Conservation (phyloP, 805 yeast genomes). For the Hanseniaspora singularis region DNA sequence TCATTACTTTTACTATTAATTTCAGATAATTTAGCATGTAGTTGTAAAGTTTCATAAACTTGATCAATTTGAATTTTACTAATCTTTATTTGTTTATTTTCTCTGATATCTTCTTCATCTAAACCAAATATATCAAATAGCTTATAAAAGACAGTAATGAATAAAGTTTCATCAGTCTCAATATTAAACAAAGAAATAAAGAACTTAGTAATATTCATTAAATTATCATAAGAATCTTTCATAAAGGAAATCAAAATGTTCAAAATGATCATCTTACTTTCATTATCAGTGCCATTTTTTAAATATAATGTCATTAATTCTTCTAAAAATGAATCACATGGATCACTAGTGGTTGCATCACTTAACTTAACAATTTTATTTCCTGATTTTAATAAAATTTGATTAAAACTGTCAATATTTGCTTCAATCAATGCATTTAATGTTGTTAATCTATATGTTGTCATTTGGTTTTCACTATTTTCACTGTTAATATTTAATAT, state of each 20-base stretch:
- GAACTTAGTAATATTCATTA: conserved; percentile 6
- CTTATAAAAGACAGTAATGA: conserved; percentile 10
- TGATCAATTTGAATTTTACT: conserved; percentile 10
- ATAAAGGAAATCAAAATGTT: conserved; percentile 3
- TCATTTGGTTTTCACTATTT: conserved; percentile 19
- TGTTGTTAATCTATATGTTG: conserved; percentile 2
- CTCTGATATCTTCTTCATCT: conserved; percentile 13
- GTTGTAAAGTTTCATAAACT: conserved; percentile 3
- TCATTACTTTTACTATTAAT: background rate
- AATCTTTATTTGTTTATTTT: background rate
- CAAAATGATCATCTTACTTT: conserved; percentile 1
- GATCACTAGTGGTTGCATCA: background rate
- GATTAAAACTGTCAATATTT: background rate
- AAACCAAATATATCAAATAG: conserved; percentile 10
- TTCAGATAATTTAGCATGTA: conserved; percentile 4
- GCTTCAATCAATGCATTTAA: background rate
- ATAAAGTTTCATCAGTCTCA: conserved; percentile 3
- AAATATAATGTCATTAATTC: conserved; percentile 14
- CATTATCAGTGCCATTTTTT: conserved; percentile 1
- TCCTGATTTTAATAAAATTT: conserved; percentile 19
- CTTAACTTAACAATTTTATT: conserved; percentile 18
- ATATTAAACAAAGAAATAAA: conserved; percentile 3
- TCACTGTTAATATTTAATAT: background rate
- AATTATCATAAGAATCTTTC: background rate
- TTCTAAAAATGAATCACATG: conserved; percentile 16